These are phyloP conservation scores for Pseudogymnoascus sp. DNA, from an alignment of 2,329 filamentous ascomycete genomes.

Conservation along the genomic window DNA sequence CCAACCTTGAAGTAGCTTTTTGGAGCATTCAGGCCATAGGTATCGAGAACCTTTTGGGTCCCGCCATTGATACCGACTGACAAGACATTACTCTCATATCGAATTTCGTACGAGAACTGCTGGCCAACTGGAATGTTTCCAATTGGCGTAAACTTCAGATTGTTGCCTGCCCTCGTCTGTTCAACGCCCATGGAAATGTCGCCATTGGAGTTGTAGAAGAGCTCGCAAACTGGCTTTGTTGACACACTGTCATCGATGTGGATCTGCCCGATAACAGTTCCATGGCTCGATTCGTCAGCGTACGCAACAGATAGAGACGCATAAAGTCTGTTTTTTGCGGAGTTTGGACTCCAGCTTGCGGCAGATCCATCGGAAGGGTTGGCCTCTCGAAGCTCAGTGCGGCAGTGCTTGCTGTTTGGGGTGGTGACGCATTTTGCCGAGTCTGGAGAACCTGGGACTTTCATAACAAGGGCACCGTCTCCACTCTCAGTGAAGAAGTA, in stretches of 20 bases:
- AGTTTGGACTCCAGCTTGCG: slow-evolving; percentile 28
- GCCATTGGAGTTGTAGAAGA: slow-evolving; percentile 32
- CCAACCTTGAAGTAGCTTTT: slow-evolving; percentile 33
- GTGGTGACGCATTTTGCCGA: slow-evolving; percentile 32
- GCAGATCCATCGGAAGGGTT: slow-evolving; percentile 18
- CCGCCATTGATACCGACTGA: slow-evolving; percentile 28
- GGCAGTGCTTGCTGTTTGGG: slow-evolving; percentile 34
- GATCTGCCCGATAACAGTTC: slow-evolving; percentile 34
- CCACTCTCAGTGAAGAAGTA: slow-evolving; percentile 31
- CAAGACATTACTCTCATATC: slow-evolving; percentile 30
- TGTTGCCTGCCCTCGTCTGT: slow-evolving; percentile 27
- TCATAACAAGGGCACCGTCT: slow-evolving; percentile 32
- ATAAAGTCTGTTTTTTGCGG: slow-evolving; percentile 28
- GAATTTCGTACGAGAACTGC: slow-evolving; percentile 32
- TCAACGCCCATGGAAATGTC: slow-evolving; percentile 33
- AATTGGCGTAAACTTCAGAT: slow-evolving; percentile 27
- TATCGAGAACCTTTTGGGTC: slow-evolving; percentile 21
- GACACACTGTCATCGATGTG: slow-evolving; percentile 32
- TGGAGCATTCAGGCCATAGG: slow-evolving; percentile 26
- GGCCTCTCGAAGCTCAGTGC: slow-evolving; percentile 35
- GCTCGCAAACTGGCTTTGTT: slow-evolving; percentile 33
- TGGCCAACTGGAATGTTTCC: slow-evolving; percentile 28
- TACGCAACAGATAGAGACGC: slow-evolving; percentile 25
- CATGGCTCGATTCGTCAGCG: slow-evolving; percentile 29
- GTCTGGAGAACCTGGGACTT: slow-evolving; percentile 31